These are phyloP conservation scores for Botrytis deweyae DNA, from an alignment of 2,329 filamentous ascomycete species.

Conservation along the genomic window DNA sequence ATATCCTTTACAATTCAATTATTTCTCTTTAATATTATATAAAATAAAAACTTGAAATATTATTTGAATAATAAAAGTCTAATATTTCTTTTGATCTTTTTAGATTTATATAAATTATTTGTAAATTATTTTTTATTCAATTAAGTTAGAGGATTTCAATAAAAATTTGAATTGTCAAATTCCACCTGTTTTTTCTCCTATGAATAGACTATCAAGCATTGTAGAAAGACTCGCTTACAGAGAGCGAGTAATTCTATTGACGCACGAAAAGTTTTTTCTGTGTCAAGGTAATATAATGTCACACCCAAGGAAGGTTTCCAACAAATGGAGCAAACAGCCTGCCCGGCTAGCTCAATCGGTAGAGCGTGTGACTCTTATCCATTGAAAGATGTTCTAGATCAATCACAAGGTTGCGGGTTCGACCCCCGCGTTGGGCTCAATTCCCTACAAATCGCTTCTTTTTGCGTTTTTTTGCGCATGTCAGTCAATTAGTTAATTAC, in stretches of 20 bases:
- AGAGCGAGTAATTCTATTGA: neutral
- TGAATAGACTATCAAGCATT: too few relatives aligned
- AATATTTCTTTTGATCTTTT: too few relatives aligned
- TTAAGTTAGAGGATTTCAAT: too few relatives aligned
- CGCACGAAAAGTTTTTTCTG: neutral
- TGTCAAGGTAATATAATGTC: fast-evolving
- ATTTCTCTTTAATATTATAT: too few relatives aligned
- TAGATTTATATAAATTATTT: too few relatives aligned
- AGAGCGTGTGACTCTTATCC: slow-evolving; percentile 38
- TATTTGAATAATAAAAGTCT: too few relatives aligned
- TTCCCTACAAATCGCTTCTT: slow-evolving; percentile 17
- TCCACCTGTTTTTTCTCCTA: too few relatives aligned
- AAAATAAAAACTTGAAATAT: too few relatives aligned
- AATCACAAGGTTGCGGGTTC: slow-evolving; percentile 48
- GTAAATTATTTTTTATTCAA: too few relatives aligned
- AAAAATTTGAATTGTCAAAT: too few relatives aligned
- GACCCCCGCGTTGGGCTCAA: slow-evolving; percentile 43
- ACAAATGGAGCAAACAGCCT: slow-evolving; percentile 17
- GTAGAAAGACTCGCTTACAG: neutral
- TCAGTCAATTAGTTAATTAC: too few relatives aligned
- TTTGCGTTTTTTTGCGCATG: neutral
- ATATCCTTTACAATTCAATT: too few relatives aligned
- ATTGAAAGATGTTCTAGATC: slow-evolving; percentile 10
- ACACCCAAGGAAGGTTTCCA: fast-evolving
- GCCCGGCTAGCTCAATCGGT: slow-evolving; percentile 39